phyloP scores from a whole-genome alignment of 23 red algal genomes.

The Cyanidioschyzon merolae region DNA sequence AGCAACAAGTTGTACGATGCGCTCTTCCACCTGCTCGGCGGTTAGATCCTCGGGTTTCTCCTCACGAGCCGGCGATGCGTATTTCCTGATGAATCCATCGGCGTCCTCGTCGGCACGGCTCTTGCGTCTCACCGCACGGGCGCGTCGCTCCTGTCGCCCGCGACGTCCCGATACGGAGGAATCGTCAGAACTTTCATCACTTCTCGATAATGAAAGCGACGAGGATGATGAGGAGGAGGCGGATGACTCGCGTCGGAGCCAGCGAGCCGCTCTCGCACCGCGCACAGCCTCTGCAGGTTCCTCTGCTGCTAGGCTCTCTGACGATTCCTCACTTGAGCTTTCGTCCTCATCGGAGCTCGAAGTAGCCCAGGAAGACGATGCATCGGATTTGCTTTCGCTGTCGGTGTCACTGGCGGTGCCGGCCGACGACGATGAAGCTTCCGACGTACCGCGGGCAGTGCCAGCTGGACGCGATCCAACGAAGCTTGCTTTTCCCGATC shows the following conservation, averaged over 20 bases:
- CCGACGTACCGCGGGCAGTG: neutral
- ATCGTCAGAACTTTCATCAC: neutral
- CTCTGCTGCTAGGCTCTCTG: neutral
- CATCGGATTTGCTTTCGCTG: neutral
- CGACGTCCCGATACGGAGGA: neutral
- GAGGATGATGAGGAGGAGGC: constrained; percentile 4
- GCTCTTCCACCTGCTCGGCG: constrained; percentile 53
- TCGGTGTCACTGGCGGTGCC: neutral
- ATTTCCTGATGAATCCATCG: constrained; percentile 32
- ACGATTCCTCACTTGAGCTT: neutral
- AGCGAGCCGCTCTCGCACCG: neutral
- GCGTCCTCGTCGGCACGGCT: constrained; percentile 26
- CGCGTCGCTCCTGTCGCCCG: neutral
- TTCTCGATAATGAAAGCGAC: neutral
- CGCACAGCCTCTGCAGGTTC: neutral
- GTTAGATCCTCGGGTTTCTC: constrained; percentile 68
- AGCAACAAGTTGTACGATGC: constrained; percentile 62
- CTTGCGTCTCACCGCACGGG: neutral
- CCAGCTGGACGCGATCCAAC: no score
- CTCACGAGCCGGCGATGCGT: constrained; percentile 21
- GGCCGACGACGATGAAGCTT: neutral
- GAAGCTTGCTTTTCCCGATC: no score
- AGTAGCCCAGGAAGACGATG: neutral
- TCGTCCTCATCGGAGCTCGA: neutral
- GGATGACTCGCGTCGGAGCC: neutral